phyloP scores from a whole-genome alignment of 768 basidiomycete genomes.

The Suillus luteus region DNA sequence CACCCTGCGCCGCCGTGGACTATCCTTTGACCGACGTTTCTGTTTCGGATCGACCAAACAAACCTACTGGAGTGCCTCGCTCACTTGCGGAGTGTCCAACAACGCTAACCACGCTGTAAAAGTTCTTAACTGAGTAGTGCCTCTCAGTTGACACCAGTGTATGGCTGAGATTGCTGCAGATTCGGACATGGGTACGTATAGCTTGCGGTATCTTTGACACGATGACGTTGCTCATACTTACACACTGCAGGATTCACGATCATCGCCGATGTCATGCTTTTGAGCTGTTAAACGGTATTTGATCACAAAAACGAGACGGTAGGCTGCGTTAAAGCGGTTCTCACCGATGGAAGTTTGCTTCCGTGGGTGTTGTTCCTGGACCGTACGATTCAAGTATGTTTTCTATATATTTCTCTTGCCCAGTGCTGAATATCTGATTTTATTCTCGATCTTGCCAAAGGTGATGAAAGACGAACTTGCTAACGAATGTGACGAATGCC shows the following conservation, averaged over 20 bases:
- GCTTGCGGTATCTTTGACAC: neutral
- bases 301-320: conserved; percentile 33
- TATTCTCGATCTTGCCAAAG: conserved; percentile 24
- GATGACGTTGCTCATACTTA: conserved; percentile 3
- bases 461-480: conserved; percentile 88
- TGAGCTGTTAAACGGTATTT: conserved; percentile 27
- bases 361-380: conserved; percentile 92
- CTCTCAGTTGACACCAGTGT: neutral
- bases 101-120: neutral
- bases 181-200: conserved; percentile 14
- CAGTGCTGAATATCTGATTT: neutral
- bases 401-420: neutral
- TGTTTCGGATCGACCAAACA: neutral
- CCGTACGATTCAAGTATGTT: conserved; percentile 69
- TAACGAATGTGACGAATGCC: too few species aligned
- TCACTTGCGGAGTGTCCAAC: neutral
- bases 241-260: conserved; percentile 20
- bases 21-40: too few species aligned
- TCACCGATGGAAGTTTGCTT: conserved; percentile 78
- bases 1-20: too few species aligned
- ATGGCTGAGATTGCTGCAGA: conserved; percentile 29
- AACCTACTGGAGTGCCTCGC: neutral
- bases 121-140: neutral
- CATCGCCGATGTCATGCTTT: conserved; percentile 32
- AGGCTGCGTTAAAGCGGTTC: conserved; percentile 77